Conservation (phyloP, 805 yeast species). For the Saccharomycopsis malanga region DNA sequence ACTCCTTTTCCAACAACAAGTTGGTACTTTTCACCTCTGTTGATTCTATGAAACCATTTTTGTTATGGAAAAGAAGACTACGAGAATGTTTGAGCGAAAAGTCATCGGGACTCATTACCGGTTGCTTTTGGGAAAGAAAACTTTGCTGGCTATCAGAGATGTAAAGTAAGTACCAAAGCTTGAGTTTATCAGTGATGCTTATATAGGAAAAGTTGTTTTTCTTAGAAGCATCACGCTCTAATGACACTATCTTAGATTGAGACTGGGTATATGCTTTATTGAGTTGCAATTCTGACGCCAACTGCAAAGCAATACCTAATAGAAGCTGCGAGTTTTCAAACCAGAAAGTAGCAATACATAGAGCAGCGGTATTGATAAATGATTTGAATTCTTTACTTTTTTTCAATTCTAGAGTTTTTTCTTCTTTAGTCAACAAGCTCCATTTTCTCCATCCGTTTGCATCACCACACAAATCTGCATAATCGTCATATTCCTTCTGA, state of each 20-base stretch:
- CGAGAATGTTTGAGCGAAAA: slow-evolving; percentile 23
- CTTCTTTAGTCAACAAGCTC: slow-evolving; percentile 36
- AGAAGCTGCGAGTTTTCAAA: slow-evolving; percentile 57
- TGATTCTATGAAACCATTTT: not conserved
- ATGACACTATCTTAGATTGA: not conserved
- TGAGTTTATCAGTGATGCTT: slow-evolving; percentile 40
- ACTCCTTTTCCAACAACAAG: not conserved
- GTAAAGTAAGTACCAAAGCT: slow-evolving; percentile 60
- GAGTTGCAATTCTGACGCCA: slow-evolving; percentile 39
- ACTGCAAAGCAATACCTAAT: slow-evolving; percentile 60
- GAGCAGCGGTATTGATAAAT: slow-evolving; percentile 49
- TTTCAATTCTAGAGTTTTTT: slow-evolving; percentile 16
- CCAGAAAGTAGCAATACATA: slow-evolving; percentile 65
- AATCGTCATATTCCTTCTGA: slow-evolving; percentile 15
- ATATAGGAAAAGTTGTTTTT: slow-evolving; percentile 5
- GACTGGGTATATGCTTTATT: not conserved
- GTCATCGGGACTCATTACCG: slow-evolving; percentile 36
- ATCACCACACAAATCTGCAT: slow-evolving; percentile 11
- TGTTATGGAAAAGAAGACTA: slow-evolving; percentile 36
- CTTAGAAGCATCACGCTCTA: not conserved
- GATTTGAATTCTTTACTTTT: slow-evolving; percentile 17
- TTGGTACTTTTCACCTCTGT: not conserved
- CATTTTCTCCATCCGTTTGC: slow-evolving; percentile 20
- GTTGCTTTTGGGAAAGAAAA: slow-evolving; percentile 49
- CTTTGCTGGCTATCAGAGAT: slow-evolving; percentile 66